phyloP scores from a whole-genome alignment of 1,284 basidiomycete species.

The Xerocomus minutiporus region DNA sequence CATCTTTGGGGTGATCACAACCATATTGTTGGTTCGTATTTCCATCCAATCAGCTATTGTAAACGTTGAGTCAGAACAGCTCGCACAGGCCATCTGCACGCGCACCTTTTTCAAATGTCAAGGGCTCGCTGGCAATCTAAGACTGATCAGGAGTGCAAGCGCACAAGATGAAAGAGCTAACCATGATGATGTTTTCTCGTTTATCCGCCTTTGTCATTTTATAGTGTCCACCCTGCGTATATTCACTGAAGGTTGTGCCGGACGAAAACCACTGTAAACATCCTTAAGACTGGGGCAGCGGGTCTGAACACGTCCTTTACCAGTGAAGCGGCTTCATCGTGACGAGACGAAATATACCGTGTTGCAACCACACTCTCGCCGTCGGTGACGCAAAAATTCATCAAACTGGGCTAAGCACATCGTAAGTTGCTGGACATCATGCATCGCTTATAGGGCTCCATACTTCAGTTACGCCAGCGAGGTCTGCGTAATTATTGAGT shows the following conservation, averaged over 20 bases:
- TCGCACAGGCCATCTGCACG: slow-evolving; percentile 3
- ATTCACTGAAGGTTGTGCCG: slow-evolving; percentile 91
- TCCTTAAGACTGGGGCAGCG: slow-evolving; percentile 1
- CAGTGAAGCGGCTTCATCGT: slow-evolving; percentile 90
- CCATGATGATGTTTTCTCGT: slow-evolving; percentile 91
- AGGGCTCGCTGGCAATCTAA: slow-evolving; percentile 83
- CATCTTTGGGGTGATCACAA: slow-evolving; percentile 88
- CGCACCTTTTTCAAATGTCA: slow-evolving; percentile 89
- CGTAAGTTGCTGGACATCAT: slow-evolving; percentile 7
- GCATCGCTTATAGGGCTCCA: slow-evolving; percentile 10
- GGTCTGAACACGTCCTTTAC: slow-evolving; percentile 35
- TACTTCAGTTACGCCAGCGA: slow-evolving; percentile 70
- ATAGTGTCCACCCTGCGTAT: slow-evolving; percentile 83
- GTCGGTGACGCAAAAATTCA: slow-evolving; percentile 97
- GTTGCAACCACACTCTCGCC: slow-evolving; percentile 92
- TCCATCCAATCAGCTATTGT: slow-evolving; percentile 88
- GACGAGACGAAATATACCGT: slow-evolving; percentile 88
- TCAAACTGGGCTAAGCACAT: slow-evolving; percentile 67
- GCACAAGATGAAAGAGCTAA: slow-evolving; percentile 22
- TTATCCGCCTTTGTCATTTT: slow-evolving; percentile 96
- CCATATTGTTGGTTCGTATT: slow-evolving; percentile 91
- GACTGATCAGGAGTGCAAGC: slow-evolving; percentile 10
- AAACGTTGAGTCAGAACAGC: background rate
- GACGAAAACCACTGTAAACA: slow-evolving; percentile 83
- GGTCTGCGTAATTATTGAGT: slow-evolving; percentile 74